Evolutionary conservation across 345 rosid genomes (phyloP).

Genomic region (Streptanthus diversifolius): DNA sequence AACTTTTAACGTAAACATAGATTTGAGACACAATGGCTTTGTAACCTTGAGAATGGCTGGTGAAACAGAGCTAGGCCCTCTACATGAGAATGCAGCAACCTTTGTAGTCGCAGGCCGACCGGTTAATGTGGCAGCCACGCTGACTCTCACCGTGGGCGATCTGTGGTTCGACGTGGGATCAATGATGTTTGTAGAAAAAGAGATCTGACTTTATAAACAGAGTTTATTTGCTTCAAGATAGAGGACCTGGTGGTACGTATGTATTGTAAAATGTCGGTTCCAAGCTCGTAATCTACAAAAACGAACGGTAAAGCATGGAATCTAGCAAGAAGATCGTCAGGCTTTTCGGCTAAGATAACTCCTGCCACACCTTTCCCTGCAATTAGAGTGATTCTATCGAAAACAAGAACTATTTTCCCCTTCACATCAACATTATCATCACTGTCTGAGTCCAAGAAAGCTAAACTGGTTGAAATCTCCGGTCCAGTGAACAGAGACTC

Average conservation of each 20-base stretch:
- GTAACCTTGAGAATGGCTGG: conserved; percentile 60
- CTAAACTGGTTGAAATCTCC: conserved; percentile 20
- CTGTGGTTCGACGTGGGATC: conserved; percentile 26
- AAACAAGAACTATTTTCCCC: conserved; percentile 26
- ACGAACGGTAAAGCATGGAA: conserved; percentile 18
- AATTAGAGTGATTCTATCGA: neutral
- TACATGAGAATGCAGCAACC: conserved; percentile 38
- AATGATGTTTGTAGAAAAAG: neutral
- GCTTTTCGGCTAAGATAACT: conserved; percentile 26
- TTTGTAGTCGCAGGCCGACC: conserved; percentile 34
- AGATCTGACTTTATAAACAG: conserved; percentile 27
- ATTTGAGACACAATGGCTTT: neutral
- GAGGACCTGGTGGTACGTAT: conserved; percentile 34
- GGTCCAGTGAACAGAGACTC: conserved; percentile 30
- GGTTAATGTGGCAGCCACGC: conserved; percentile 27
- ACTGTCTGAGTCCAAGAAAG: neutral
- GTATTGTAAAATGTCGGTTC: conserved; percentile 33
- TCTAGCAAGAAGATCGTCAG: neutral
- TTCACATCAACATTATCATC: conserved; percentile 6
- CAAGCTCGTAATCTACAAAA: conserved; percentile 28
- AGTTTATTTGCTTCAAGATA: neutral
- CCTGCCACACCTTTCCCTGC: conserved; percentile 27
- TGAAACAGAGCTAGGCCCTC: conserved; percentile 55
- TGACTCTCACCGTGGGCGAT: conserved; percentile 30
- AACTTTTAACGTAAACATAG: neutral